A percentile compares a stretch with the other conserved stretches of the same genome.
Conservation (phyloP, 1,139 yeast species). For the Geotrichum macrosporum region DNA sequence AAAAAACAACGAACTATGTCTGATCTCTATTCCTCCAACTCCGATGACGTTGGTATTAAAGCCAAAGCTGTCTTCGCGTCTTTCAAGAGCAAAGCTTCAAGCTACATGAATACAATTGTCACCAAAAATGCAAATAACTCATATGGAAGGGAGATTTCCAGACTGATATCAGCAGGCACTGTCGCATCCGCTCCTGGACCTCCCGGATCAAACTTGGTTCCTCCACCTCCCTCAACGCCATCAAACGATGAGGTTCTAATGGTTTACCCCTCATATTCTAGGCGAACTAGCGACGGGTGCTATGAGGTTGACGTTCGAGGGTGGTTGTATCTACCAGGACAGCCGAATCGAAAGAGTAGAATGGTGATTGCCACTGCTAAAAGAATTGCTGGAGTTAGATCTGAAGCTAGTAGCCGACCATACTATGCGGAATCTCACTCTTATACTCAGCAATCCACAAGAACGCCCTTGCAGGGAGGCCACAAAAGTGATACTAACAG, state of each 20-base stretch:
- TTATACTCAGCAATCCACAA: neutral
- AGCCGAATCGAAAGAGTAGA: constrained; percentile 64
- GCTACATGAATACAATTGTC: constrained; percentile 17
- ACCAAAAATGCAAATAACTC: constrained; percentile 21
- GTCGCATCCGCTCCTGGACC: constrained; percentile 17
- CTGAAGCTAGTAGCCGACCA: constrained; percentile 7
- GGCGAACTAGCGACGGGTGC: constrained; percentile 36
- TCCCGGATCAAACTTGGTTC: constrained; percentile 7
- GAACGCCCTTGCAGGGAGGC: neutral
- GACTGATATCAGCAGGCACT: constrained; percentile 19
- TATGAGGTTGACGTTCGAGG: constrained; percentile 65
- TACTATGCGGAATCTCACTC: neutral
- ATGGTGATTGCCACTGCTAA: constrained; percentile 64
- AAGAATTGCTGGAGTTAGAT: constrained; percentile 51
- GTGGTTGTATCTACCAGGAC: constrained; percentile 67
- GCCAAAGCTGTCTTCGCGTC: constrained; percentile 17
- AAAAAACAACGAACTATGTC: constrained; percentile 5
- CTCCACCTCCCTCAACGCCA: constrained; percentile 20
- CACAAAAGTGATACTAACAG: constrained; percentile 26
- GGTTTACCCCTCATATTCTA: constrained; percentile 63
- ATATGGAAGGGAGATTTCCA: constrained; percentile 20
- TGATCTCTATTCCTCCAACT: neutral
- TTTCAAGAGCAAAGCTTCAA: constrained; percentile 14
- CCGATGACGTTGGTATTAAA: constrained; percentile 13
- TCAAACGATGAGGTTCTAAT: constrained; percentile 37